Evolutionary conservation across 805 yeast species (phyloP), one percentile per base, ranked within the genome.

Genomic region (Wickerhamomyces subpelliculosus): DNA sequence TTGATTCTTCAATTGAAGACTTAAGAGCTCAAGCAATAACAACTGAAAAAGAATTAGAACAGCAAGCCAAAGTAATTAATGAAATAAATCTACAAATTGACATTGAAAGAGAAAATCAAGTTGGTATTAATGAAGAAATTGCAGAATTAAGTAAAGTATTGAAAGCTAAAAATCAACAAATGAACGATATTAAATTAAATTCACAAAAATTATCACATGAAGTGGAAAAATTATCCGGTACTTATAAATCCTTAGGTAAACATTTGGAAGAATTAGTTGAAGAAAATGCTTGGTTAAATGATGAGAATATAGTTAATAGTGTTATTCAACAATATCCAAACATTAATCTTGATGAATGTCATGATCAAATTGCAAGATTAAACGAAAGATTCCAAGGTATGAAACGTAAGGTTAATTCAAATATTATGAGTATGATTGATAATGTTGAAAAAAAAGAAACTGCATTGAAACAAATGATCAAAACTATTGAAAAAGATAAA

Each of bases 381-480:
- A 64, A 70, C 16, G 82, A 73, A 24, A 70, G 78, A 44, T 76
- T 78, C 51, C 71, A 75, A 38, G 75, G 74, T 5, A 77, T 90
- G 84, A 82, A 75, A 61, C 72, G 87, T 39, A 85, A 80, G 46
- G 95, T 89, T 14, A 87, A 88, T 50, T 71, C 82, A 3, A 84
- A 88, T 52, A 86, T 87, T 44, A 84, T 84, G 95, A 80, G 80
- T 51, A 84, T 84, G 84, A 85, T 87, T 45, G 96, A 88, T 52
- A 86, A 79, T 47, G 94, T 86, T 21, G 96, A 88, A 56, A 87
- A 83, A 68, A 86, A 87, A 55, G 97, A 88, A 54, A 57, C 69
- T 8, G 70, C 89, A 4, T 68, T 90, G 52, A 80, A 75, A 48
- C 71, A 75, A 8, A 88, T 86, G 89, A 83, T 90, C 46, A 73